Evolutionary conservation across 805 yeast species (phyloP).

Genomic region (Kodamaea jinghongensis): DNA sequence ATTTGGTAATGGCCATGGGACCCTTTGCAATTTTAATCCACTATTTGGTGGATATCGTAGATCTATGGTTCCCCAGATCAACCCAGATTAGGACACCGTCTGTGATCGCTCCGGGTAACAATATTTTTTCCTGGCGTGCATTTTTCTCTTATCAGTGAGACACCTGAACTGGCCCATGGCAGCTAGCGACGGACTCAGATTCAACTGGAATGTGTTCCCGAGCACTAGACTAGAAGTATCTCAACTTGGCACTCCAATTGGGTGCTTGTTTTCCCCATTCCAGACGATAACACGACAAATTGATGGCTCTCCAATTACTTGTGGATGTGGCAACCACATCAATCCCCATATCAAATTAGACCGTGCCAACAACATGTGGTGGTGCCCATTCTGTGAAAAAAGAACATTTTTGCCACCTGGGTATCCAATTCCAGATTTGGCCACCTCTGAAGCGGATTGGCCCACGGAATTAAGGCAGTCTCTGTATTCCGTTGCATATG

Average conservation of each 20-base stretch:
- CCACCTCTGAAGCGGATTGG: constrained; percentile 18
- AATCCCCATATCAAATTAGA: constrained; percentile 32
- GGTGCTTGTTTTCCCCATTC: constrained; percentile 35
- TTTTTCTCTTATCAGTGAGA: too few relatives aligned
- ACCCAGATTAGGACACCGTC: too few relatives aligned
- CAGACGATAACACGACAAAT: constrained; percentile 4
- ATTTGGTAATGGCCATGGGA: too few relatives aligned
- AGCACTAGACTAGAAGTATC: constrained; percentile 36
- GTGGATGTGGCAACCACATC: constrained; percentile 28
- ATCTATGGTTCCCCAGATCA: too few relatives aligned
- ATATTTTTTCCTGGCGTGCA: too few relatives aligned
- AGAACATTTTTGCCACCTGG: constrained; percentile 21
- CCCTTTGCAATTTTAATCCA: too few relatives aligned
- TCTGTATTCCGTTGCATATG: constrained; percentile 30
- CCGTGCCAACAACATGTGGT: constrained; percentile 31
- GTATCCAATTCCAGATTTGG: constrained; percentile 14
- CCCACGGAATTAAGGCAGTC: constrained; percentile 27
- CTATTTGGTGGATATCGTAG: too few relatives aligned
- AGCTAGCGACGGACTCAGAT: constrained; percentile 30
- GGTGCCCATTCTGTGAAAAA: constrained; percentile 37
- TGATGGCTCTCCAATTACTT: constrained; percentile 18
- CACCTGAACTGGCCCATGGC: too few relatives aligned
- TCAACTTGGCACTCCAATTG: constrained; percentile 33
- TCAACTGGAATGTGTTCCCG: constrained; percentile 65
- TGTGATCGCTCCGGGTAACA: too few relatives aligned